Evolutionary conservation across 306 rosid species (phyloP).

Genomic region (Arachis hypogaea): DNA sequence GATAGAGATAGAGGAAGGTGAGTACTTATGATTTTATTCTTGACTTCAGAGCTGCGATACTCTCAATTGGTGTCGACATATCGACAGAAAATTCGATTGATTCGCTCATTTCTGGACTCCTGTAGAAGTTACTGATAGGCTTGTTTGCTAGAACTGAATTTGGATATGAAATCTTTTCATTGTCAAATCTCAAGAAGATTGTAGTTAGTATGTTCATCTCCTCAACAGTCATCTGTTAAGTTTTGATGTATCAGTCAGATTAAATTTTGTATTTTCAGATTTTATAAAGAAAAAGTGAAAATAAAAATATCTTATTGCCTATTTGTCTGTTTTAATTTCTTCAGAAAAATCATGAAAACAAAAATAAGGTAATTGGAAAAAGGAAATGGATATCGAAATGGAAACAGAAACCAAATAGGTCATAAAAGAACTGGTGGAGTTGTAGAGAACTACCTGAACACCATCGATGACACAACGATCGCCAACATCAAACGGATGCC

Average conservation of each 20-base stretch:
- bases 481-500: slow-evolving; percentile 91
- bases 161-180: slow-evolving; percentile 85
- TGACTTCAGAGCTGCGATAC: slow-evolving; percentile 63
- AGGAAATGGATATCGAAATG: too few species aligned
- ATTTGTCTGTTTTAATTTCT: too few species aligned
- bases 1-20: slow-evolving; percentile 3
- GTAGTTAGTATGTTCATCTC: slow-evolving; percentile 90
- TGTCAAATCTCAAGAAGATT: slow-evolving; percentile 75
- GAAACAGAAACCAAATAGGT: background rate
- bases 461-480: slow-evolving; percentile 92
- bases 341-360: too few species aligned
- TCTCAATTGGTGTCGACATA: slow-evolving; percentile 74
- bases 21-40: slow-evolving; percentile 62
- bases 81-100: slow-evolving; percentile 68
- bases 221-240: slow-evolving; percentile 78
- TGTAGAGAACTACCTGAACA: slow-evolving; percentile 66
- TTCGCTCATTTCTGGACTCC: slow-evolving; percentile 90
- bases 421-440: background rate
- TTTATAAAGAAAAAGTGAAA: too few species aligned
- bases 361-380: too few species aligned
- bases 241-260: slow-evolving; percentile 26
- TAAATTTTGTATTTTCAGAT: background rate
- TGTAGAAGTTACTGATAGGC: slow-evolving; percentile 81
- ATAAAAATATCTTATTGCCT: too few species aligned
- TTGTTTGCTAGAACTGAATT: slow-evolving; percentile 78